These are phyloP conservation scores for Russula sp. DNA, from an alignment of 768 basidiomycete species.

Conservation along the genomic window DNA sequence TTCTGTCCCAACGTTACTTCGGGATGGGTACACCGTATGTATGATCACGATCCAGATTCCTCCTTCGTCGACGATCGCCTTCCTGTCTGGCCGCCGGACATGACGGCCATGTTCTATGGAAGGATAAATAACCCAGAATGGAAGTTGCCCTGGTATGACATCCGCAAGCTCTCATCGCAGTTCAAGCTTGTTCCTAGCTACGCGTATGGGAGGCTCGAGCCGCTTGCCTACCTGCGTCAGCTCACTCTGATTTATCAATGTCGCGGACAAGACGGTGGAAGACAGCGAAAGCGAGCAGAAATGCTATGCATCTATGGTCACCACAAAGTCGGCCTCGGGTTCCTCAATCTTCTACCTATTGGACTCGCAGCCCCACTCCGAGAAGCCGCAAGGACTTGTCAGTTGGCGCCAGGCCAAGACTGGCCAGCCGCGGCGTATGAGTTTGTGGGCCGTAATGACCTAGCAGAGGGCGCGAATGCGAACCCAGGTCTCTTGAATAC, in stretches of 20 bases:
- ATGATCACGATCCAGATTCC: conserved; percentile 29
- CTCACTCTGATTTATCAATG: conserved; percentile 57
- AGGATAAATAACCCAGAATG: conserved; percentile 62
- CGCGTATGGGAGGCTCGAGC: conserved; percentile 61
- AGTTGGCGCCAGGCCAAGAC: conserved; percentile 67
- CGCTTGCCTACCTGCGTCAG: conserved; percentile 51
- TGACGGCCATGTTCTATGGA: conserved; percentile 61
- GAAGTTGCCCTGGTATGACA: conserved; percentile 49
- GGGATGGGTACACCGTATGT: conserved; percentile 47
- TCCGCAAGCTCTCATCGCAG: conserved; percentile 44
- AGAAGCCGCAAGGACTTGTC: conserved; percentile 83
- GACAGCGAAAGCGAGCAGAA: conserved; percentile 67
- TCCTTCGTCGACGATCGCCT: conserved; percentile 65
- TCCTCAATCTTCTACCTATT: conserved; percentile 58
- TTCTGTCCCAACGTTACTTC: conserved; percentile 60
- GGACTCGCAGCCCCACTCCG: conserved; percentile 75
- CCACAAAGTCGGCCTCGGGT: conserved; percentile 44
- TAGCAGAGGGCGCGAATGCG: conserved; percentile 59
- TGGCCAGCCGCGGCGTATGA: conserved; percentile 72
- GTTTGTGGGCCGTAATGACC: conserved; percentile 70
- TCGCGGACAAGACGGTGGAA: conserved; percentile 48
- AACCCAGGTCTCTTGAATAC: conserved; percentile 45
- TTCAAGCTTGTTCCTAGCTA: conserved; percentile 52
- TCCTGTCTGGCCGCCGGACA: conserved; percentile 75
- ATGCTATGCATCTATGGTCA: conserved; percentile 58